A percentile compares a stretch with the other conserved stretches of the same genome.
phyloP scores from a whole-genome alignment of 164 flowering plant genomes.

The Magnolia officinalis region DNA sequence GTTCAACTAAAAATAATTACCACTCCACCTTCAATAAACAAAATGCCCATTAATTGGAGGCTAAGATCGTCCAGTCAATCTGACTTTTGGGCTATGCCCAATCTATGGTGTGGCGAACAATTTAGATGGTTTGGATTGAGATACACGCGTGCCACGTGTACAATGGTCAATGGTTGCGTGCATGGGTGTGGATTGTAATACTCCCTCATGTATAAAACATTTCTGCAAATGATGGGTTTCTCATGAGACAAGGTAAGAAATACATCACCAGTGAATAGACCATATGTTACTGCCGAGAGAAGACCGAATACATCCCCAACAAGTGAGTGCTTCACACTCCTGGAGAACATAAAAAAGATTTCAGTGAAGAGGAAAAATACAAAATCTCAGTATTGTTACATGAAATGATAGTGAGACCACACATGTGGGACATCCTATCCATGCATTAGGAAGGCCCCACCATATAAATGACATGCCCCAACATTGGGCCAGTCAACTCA shows the following conservation, averaged over 20 bases:
- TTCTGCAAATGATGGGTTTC: not conserved
- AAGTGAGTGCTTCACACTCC: slow-evolving; percentile 73
- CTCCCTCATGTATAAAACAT: not conserved
- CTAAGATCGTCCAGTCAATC: not conserved
- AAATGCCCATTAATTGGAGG: too few species aligned
- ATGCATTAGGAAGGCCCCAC: not conserved
- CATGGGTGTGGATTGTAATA: not conserved
- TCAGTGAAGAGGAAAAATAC: not conserved
- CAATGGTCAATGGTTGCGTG: not conserved
- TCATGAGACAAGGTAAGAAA: not conserved
- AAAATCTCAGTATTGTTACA: not conserved
- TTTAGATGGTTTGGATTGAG: not conserved
- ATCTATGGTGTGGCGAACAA: not conserved
- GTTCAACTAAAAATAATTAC: too few species aligned
- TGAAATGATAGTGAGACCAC: too few species aligned
- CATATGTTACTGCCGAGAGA: slow-evolving; percentile 87
- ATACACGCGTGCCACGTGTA: not conserved
- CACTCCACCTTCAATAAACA: too few species aligned
- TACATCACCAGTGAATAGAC: slow-evolving; percentile 83
- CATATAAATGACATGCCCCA: not conserved
- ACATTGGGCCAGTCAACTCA: not conserved
- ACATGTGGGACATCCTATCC: not conserved
- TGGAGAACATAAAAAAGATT: slow-evolving; percentile 11
- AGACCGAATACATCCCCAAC: slow-evolving; percentile 97
- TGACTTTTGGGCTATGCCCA: not conserved